Evolutionary conservation across 164 flowering plant genomes (phyloP).

Genomic region (Stephania japonica): DNA sequence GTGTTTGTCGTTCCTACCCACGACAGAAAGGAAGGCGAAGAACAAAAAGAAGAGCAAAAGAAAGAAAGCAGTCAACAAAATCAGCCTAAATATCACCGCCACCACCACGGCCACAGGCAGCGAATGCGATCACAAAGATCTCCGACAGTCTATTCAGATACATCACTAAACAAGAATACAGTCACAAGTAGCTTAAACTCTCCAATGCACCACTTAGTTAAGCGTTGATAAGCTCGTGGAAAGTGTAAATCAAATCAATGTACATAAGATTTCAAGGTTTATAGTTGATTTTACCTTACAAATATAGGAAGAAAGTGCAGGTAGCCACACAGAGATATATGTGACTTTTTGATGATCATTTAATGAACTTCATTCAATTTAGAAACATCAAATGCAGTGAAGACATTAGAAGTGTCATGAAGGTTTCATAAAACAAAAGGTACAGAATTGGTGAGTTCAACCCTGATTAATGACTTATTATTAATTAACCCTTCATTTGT

Average conservation of each 20-base stretch:
- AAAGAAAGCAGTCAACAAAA: constrained; percentile 8
- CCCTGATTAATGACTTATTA: no score
- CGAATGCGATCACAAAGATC: constrained; percentile 24
- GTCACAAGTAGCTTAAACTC: constrained; percentile 22
- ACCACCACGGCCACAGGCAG: constrained; percentile 19
- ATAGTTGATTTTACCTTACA: background rate
- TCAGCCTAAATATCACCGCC: background rate
- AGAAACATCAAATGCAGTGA: background rate
- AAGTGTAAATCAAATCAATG: constrained; percentile 1
- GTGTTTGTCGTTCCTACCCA: constrained; percentile 47
- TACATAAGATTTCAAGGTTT: background rate
- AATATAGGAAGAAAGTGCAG: background rate
- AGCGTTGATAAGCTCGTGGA: background rate
- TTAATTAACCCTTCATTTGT: background rate
- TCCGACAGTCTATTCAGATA: constrained; percentile 42
- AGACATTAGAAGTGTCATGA: background rate
- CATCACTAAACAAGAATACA: constrained; percentile 24
- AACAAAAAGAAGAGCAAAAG: background rate
- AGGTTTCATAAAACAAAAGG: no score
- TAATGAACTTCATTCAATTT: background rate
- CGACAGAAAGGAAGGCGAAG: constrained; percentile 9
- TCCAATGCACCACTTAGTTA: constrained; percentile 7
- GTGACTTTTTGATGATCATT: background rate
- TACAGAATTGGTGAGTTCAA: background rate
- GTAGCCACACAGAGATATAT: background rate